phyloP scores from a whole-genome alignment of 2,329 filamentous ascomycete genomes.

The Talaromyces pinophilus region DNA sequence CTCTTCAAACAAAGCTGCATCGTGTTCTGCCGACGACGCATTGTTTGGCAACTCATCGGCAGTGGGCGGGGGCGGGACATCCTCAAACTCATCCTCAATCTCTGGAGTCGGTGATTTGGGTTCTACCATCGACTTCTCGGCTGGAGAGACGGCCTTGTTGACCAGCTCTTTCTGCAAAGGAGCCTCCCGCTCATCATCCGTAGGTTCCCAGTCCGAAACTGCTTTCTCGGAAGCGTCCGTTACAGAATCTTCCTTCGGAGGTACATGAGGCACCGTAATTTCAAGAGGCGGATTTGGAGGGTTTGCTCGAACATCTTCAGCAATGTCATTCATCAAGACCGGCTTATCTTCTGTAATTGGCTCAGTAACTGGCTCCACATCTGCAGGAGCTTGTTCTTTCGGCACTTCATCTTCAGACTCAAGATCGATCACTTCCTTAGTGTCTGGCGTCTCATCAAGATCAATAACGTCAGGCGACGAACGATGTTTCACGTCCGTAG shows the following conservation, averaged over 20 bases:
- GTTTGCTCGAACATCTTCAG: conserved; percentile 17
- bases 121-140: conserved; percentile 10
- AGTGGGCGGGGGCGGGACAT: conserved; percentile 42
- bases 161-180: not conserved
- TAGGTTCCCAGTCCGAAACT: conserved; percentile 23
- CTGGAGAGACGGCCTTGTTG: not conserved
- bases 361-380: not conserved
- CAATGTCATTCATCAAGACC: conserved; percentile 15
- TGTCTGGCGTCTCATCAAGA: conserved; percentile 37
- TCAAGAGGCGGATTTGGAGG: conserved; percentile 20
- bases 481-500: conserved; percentile 34
- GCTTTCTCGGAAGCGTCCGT: conserved; percentile 25
- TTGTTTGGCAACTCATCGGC: conserved; percentile 22
- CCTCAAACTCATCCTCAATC: conserved; percentile 58
- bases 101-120: conserved; percentile 49
- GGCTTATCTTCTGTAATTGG: not conserved
- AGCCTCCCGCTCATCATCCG: conserved; percentile 26
- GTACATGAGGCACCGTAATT: not conserved
- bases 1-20: conserved; percentile 21
- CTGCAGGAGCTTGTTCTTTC: conserved; percentile 4
- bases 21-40: conserved; percentile 31
- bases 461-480: conserved; percentile 43
- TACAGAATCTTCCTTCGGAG: conserved; percentile 30
- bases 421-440: conserved; percentile 36
- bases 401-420: conserved; percentile 28